Evolutionary conservation across 2,329 filamentous ascomycete species (phyloP).

Genomic region (Exophiala aquamarina): DNA sequence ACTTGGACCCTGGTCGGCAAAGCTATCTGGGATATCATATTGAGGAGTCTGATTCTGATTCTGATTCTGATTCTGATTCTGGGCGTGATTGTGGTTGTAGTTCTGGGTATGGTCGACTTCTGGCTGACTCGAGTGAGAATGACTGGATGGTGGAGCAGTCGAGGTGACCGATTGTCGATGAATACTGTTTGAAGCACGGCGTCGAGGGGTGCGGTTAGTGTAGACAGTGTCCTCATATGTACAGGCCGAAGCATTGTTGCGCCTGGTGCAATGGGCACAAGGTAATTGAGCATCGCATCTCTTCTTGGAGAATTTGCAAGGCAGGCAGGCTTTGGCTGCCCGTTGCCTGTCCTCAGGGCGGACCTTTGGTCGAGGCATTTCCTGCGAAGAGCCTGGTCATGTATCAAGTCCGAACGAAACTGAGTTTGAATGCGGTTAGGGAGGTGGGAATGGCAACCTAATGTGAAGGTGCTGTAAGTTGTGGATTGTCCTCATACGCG

Average conservation of each 20-base stretch:
- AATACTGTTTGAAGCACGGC: neutral
- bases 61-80: too few species aligned
- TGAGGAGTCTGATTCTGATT: neutral
- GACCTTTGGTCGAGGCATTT: slow-evolving; percentile 55
- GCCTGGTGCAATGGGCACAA: slow-evolving; percentile 48
- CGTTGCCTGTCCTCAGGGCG: slow-evolving; percentile 50
- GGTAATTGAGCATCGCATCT: slow-evolving; percentile 51
- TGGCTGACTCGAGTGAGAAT: neutral
- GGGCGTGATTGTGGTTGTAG: too few species aligned
- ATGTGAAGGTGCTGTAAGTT: too few species aligned
- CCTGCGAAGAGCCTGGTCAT: neutral
- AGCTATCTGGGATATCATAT: neutral
- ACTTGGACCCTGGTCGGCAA: neutral
- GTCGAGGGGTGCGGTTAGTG: neutral
- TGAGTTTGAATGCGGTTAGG: too few species aligned
- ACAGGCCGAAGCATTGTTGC: slow-evolving; percentile 42
- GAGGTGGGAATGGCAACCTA: too few species aligned
- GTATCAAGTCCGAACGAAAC: too few species aligned
- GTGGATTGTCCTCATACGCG: too few species aligned
- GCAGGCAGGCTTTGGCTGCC: slow-evolving; percentile 49
- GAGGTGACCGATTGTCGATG: too few species aligned
- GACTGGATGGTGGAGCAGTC: too few species aligned
- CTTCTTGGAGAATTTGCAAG: slow-evolving; percentile 53
- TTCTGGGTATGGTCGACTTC: too few species aligned
- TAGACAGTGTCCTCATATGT: slow-evolving; percentile 28